Base-by-base conservation (phyloP, 768 basidiomycete species). In the Phanerochaete sordida region DNA sequence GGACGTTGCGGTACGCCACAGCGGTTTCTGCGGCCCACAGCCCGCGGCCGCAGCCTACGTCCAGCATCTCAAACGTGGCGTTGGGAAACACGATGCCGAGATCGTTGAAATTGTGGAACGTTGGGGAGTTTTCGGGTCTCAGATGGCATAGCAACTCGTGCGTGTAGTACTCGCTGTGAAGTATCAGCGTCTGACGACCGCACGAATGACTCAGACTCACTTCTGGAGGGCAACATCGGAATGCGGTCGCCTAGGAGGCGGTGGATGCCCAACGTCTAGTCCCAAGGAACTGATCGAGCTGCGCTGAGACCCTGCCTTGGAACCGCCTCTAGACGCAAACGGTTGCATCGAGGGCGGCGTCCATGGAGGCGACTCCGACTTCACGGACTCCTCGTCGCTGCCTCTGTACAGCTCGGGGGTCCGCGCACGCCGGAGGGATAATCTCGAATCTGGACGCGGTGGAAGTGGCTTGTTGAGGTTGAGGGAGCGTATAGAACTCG, bases 11-110 rank as follows among this genome's bases (percentile, higher is more conserved):
- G 91, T 91, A 93, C n/a, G 72, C 66, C 23, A 68, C 74, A 2
- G 87, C 83, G 3, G 90, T 85, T 50, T 85, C 76, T 0, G 83
- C 60, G 5, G 85, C 76, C 91, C 91, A 93, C 50, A 80, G 68
- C 0, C 90, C 90, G 49, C 80, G 64, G 12, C 91, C 91, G 69
- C 90, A 92, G 2, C 91, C 91, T 13, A 93, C 72, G 66, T 93
- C 91, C 7, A 93, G 79, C 24, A 87, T 84, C 13, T 75, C 73
- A 0, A 72, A 68, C 1, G 89, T 86, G 0, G 78, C 76, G n/a
- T 72, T 19, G 39, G 39, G 39, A 19, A 9, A 43, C 39, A 43
- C 4, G 39, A 43, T 19, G 39, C 8, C 4, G 8, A 43, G 73
- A 24, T 77, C 76, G 35, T 75, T 68, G 61, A 79, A 65, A 43